Percentiles rank a stretch among this genome's conserved stretches.
These are phyloP conservation scores for Hyaloscypha variabilis DNA, from an alignment of 495 filamentous ascomycete genomes.

Conservation along the genomic window DNA sequence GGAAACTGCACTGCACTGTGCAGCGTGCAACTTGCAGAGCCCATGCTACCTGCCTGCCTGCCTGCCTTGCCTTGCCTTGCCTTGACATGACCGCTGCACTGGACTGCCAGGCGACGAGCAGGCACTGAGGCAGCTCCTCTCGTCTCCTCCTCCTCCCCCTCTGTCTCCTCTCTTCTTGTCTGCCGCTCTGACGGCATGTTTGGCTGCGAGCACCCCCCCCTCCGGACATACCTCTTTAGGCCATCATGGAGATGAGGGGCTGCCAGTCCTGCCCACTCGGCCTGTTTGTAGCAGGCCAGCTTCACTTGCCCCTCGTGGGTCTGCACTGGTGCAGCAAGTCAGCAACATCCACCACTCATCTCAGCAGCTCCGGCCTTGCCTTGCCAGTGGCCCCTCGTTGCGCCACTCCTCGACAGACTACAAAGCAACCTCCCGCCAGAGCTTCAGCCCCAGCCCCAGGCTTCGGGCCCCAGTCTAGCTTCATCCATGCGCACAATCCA, in stretches of 20 bases:
- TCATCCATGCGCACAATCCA: slow-evolving; percentile 10
- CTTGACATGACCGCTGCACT: too few species aligned
- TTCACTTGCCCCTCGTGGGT: too few species aligned
- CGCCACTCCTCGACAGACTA: slow-evolving; percentile 16
- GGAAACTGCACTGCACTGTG: not conserved
- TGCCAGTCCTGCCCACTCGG: not conserved
- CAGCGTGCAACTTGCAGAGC: not conserved
- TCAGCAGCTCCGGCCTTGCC: not conserved
- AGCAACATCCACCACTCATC: slow-evolving; percentile 7
- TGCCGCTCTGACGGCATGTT: not conserved
- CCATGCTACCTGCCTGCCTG: not conserved
- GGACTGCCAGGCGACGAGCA: not conserved
- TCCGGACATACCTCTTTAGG: not conserved
- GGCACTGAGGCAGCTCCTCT: not conserved
- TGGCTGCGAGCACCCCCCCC: not conserved
- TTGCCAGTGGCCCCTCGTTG: not conserved
- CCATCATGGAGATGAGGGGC: not conserved
- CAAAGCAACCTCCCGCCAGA: slow-evolving; percentile 2
- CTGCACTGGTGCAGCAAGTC: not conserved
- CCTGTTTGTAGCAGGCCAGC: not conserved
- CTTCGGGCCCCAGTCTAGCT: slow-evolving; percentile 20
- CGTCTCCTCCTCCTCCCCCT: not conserved
- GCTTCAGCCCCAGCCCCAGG: slow-evolving; percentile 26
- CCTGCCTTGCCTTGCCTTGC: too few species aligned
- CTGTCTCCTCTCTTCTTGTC: not conserved